Base-by-base conservation (phyloP, 2,329 filamentous ascomycete species). In the Aureobasidium uvarum region DNA sequence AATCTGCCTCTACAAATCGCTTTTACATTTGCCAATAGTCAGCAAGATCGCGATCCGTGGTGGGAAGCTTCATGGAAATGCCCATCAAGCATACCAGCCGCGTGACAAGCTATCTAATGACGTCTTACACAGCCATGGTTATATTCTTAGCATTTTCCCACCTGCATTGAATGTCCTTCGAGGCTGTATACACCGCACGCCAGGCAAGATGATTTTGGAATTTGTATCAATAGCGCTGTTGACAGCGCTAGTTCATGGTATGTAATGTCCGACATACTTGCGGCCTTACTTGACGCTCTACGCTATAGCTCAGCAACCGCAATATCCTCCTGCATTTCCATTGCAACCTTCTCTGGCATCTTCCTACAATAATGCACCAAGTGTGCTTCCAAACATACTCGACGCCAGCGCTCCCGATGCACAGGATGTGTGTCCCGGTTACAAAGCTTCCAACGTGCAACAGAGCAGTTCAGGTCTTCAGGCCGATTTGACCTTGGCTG, bases 381-480 rank as follows among this genome's bases (percentile, higher is more conserved):
- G 66, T 50, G 68, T 73, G 23, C 70, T 69, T 23, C 71, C 72
- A 1, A 73, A 70, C 56, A 66, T 73, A 33, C 43, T 69, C 11
- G 71, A 73, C 38, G n/a, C 62, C 7, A 68, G 68, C 7, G 72
- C 72, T 23, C 71, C 71, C 0, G 67, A 73, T 58, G 68, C 72
- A n/a, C 72, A 73, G 62, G 56, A 51, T 13, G 66, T 68, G 3
- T 75, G 72, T 25, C 70, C 73, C 1, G 73, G 73, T 28, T 75
- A 74, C 66, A 69, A 60, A 43, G 72, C 73, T n/a, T 71, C 67
- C 28, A 72, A 73, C 62, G 68, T 74, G 3, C 55, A 67, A 39
- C 65, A 73, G 33, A 70, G 59, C 36, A 59, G 38, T 25, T 66
- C 67, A 23, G 71, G 71, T 23, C 45, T 75, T 28, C 71, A 66